phyloP scores from a whole-genome alignment of 192 early-diverging fungal genomes.

The Linnemannia schmuckeri region DNA sequence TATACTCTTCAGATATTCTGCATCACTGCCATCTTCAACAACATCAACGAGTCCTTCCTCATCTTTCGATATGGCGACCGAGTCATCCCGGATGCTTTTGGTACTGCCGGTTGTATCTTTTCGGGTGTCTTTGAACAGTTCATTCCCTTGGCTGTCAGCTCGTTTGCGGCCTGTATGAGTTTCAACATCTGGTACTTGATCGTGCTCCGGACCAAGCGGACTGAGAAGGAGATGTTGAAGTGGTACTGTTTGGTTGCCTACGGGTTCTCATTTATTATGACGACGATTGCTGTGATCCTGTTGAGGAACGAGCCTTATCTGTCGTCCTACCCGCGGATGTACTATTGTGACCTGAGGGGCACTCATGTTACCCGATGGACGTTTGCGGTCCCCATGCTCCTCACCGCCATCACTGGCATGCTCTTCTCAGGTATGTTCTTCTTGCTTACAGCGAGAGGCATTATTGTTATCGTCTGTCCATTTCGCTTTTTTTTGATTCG shows the following conservation, averaged over 20 bases:
- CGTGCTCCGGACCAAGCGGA: slow-evolving; percentile 6
- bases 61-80: slow-evolving; percentile 11
- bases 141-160: slow-evolving; percentile 7
- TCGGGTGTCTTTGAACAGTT: slow-evolving; percentile 36
- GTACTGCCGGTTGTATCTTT: slow-evolving; percentile 14
- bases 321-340: slow-evolving; percentile 23
- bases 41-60: slow-evolving; percentile 42
- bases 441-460: background rate
- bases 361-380: slow-evolving; percentile 18
- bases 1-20: slow-evolving; percentile 40
- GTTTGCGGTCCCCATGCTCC: slow-evolving; percentile 28
- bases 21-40: slow-evolving; percentile 36
- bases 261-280: slow-evolving; percentile 14
- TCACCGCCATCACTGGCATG: slow-evolving; percentile 16
- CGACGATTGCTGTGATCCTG: slow-evolving; percentile 24
- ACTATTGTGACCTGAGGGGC: slow-evolving; percentile 31
- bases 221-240: slow-evolving; percentile 25
- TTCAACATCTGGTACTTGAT: slow-evolving; percentile 46
- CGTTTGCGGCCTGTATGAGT: slow-evolving; percentile 28
- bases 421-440: slow-evolving; percentile 11
- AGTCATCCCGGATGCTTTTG: background rate
- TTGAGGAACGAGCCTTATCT: slow-evolving; percentile 17
- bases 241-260: slow-evolving; percentile 43
- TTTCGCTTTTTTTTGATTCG: background rate
- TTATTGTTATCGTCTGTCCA: no score